These are phyloP conservation scores for Penicillium canariense DNA, from an alignment of 495 filamentous ascomycete species.

Conservation along the genomic window DNA sequence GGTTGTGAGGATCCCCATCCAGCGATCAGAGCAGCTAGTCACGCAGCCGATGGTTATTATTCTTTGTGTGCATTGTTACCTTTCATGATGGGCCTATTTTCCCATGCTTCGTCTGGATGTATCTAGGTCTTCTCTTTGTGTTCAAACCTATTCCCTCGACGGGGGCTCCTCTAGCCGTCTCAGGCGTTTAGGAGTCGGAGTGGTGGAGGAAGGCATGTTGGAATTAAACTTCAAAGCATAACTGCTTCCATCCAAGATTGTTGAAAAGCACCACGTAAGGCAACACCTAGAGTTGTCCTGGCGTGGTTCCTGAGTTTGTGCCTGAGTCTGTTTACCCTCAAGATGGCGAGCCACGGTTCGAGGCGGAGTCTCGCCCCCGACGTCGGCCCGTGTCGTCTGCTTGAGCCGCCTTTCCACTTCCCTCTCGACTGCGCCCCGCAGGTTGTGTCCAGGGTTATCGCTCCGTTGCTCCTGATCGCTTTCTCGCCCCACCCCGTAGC, in stretches of 20 bases:
- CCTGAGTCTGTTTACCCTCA: background rate
- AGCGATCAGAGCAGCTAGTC: background rate
- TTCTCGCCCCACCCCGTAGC: background rate
- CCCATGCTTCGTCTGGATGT: slow-evolving; percentile 15
- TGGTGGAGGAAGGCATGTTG: slow-evolving; percentile 12
- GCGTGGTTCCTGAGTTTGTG: background rate
- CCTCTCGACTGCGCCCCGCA: background rate
- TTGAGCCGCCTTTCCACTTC: background rate
- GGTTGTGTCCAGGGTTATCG: background rate
- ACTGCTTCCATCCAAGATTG: background rate
- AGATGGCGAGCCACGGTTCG: background rate
- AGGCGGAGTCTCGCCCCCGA: slow-evolving; percentile 1
- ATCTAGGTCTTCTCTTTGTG: slow-evolving; percentile 20
- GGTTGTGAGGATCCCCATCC: background rate
- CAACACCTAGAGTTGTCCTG: background rate
- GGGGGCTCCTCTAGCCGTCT: slow-evolving; percentile 18
- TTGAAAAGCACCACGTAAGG: background rate
- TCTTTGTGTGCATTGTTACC: slow-evolving; percentile 11
- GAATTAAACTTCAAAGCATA: slow-evolving; percentile 14
- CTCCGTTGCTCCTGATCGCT: background rate
- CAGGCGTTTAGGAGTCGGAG: slow-evolving; percentile 26
- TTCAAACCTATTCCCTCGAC: slow-evolving; percentile 21
- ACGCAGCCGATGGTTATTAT: background rate
- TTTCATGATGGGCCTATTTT: slow-evolving; percentile 9
- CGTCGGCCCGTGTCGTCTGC: background rate